phyloP scores from a whole-genome alignment of 1,139 yeast species.

The Yamadazyma kanchanaburiensis region DNA sequence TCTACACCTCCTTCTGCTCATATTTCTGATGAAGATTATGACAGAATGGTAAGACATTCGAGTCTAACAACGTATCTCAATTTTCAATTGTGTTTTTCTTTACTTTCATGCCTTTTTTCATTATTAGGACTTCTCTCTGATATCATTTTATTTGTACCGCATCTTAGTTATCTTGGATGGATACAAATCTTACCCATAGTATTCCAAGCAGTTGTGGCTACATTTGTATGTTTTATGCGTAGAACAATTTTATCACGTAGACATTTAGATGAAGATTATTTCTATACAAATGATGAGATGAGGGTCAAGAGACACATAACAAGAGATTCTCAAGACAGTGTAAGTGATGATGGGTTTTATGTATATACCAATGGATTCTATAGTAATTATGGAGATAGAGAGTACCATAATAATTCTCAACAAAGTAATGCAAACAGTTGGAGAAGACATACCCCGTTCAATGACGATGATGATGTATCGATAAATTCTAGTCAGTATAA shows the following conservation, averaged over 20 bases:
- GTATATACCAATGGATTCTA: constrained; percentile 46
- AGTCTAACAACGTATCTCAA: constrained; percentile 30
- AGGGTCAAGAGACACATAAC: constrained; percentile 14
- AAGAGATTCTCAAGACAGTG: constrained; percentile 22
- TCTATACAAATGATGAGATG: constrained; percentile 37
- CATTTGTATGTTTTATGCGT: constrained; percentile 40
- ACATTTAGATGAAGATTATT: constrained; percentile 31
- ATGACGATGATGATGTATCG: constrained; percentile 17
- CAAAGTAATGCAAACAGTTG: constrained; percentile 17
- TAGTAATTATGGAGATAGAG: constrained; percentile 16
- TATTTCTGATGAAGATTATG: not conserved
- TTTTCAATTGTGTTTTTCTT: constrained; percentile 30
- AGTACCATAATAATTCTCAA: constrained; percentile 12
- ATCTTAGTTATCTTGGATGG: constrained; percentile 44
- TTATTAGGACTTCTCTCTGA: constrained; percentile 42
- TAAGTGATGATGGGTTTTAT: constrained; percentile 45
- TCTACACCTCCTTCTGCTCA: no score
- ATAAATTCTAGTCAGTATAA: constrained; percentile 16
- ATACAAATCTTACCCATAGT: constrained; percentile 40
- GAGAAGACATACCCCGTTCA: constrained; percentile 19
- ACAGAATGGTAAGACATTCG: constrained; percentile 7
- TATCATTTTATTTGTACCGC: constrained; percentile 38
- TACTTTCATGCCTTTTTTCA: constrained; percentile 35
- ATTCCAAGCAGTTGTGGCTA: constrained; percentile 30
- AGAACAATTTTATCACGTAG: constrained; percentile 36